Evolutionary conservation across 164 flowering plant genomes (phyloP), one percentile per base, ranked within the genome.

Genomic region (Hamamelis virginiana): DNA sequence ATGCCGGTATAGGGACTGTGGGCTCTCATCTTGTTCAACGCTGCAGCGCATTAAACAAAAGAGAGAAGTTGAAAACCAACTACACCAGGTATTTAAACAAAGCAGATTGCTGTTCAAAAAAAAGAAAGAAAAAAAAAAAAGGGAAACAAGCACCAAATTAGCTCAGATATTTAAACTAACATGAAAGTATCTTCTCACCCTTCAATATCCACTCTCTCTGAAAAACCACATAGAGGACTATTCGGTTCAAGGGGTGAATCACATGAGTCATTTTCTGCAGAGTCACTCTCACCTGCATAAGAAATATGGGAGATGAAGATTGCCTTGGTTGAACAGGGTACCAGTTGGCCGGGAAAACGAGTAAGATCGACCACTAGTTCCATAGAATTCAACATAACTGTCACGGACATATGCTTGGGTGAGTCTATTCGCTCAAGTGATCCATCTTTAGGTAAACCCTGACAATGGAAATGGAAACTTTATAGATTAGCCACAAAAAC

Each of bases 241-340:
- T 92, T 94, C 66, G 98, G 97, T 74, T 90, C 97, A 44, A 89
- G 81, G 12, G 98, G 98, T 59, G 98, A 94, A 80, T 92, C 94
- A 77, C 97, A 94, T 5, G 97, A 94, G 71, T 92, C 98, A 82
- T 91, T 90, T 80, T 94, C 98, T 22, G 98, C 93, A 73, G 97
- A 94, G 72, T 94, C 98, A 83, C 97, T 91, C 75, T 94, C 98
- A 68, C 97, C 97, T 28, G 86, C 88, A 19, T 88, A 90, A 80
- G 92, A 85, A 62, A 91, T 78, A 75, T 92, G 98, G 53, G 93
- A 85, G 87, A 85, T 85, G 69, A 81, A 82, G 51, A 94, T 84
- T 58, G 95, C 95, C 76, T 83, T 92, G 38, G 86, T 83, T 69
- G 97, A 89, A 48, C 79, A 81, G 1, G 97, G 97, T 56, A 91